These are phyloP conservation scores for Arabis alpina DNA, from an alignment of 345 rosid genomes.

Conservation along the genomic window DNA sequence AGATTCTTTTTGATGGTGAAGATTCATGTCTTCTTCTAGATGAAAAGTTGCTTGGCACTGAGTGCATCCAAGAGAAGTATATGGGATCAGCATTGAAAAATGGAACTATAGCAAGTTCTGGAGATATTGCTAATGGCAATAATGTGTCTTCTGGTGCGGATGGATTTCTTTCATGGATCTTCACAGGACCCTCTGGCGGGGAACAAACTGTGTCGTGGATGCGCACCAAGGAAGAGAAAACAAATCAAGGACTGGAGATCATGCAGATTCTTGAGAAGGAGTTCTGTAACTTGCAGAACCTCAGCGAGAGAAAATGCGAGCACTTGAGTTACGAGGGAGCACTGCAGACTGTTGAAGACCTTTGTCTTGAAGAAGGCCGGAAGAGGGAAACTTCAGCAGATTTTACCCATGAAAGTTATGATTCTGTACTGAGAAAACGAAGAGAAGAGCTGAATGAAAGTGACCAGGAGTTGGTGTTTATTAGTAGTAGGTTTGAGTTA, in stretches of 20 bases:
- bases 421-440: constrained; percentile 68
- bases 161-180: constrained; percentile 81
- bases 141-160: constrained; percentile 52
- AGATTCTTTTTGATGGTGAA: constrained; percentile 66
- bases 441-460: constrained; percentile 63
- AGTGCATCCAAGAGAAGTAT: constrained; percentile 38
- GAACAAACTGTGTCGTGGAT: constrained; percentile 75
- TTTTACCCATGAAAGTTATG: constrained; percentile 61
- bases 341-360: constrained; percentile 80
- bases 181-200: constrained; percentile 70
- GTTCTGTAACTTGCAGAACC: constrained; percentile 69
- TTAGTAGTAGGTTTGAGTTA: constrained; percentile 63
- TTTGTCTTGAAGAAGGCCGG: constrained; percentile 83
- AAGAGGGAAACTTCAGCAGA: constrained; percentile 66
- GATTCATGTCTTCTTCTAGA: constrained; percentile 63
- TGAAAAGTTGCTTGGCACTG: constrained; percentile 55
- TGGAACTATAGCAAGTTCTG: constrained; percentile 42
- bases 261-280: constrained; percentile 84
- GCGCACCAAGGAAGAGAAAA: constrained; percentile 70
- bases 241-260: constrained; percentile 71
- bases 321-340: constrained; percentile 84
- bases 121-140: constrained; percentile 38
- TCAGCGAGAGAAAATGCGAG: constrained; percentile 82
- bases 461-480: constrained; percentile 54
- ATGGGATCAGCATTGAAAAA: constrained; percentile 40